phyloP scores from a whole-genome alignment of 1,284 basidiomycete species.

The Trichosporon asahii region DNA sequence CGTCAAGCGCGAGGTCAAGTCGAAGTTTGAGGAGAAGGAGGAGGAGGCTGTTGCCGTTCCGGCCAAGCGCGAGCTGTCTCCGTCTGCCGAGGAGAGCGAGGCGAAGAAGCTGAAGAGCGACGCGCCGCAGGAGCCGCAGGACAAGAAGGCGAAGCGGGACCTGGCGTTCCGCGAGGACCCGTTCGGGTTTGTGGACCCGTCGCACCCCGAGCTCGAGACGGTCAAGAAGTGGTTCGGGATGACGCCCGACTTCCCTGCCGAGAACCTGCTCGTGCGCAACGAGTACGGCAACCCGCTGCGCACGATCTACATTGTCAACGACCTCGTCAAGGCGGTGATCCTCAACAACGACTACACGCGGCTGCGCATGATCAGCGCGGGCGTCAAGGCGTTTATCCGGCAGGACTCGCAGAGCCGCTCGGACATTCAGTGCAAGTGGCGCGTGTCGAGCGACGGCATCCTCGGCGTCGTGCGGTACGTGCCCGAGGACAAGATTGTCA shows the following conservation, averaged over 20 bases:
- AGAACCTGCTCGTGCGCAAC: conserved; percentile 82
- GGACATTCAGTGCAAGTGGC: conserved; percentile 57
- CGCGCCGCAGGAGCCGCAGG: conserved; percentile 22
- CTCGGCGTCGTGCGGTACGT: conserved; percentile 77
- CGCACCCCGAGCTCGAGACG: conserved; percentile 65
- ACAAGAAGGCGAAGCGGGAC: conserved; percentile 45
- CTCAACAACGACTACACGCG: conserved; percentile 77
- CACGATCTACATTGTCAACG: conserved; percentile 85
- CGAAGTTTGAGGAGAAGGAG: conserved; percentile 3
- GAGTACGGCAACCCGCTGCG: conserved; percentile 71
- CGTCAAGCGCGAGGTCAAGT: conserved; percentile 2
- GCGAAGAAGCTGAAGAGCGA: conserved; percentile 10
- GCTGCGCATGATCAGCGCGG: conserved; percentile 82
- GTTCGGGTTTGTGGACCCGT: conserved; percentile 70
- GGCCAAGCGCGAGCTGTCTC: conserved; percentile 22
- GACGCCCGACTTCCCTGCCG: conserved; percentile 58
- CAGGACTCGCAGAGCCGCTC: conserved; percentile 56
- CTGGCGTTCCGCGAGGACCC: conserved; percentile 81
- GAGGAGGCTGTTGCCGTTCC: conserved; percentile 15
- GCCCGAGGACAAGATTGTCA: conserved; percentile 62
- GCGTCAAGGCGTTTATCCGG: conserved; percentile 69
- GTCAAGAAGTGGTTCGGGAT: conserved; percentile 71
- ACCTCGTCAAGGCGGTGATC: conserved; percentile 74
- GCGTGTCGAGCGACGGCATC: conserved; percentile 78
- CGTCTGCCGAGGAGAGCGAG: conserved; percentile 19